These are phyloP conservation scores for Naganishia kalamii DNA, from an alignment of 768 basidiomycete species.

Conservation along the genomic window DNA sequence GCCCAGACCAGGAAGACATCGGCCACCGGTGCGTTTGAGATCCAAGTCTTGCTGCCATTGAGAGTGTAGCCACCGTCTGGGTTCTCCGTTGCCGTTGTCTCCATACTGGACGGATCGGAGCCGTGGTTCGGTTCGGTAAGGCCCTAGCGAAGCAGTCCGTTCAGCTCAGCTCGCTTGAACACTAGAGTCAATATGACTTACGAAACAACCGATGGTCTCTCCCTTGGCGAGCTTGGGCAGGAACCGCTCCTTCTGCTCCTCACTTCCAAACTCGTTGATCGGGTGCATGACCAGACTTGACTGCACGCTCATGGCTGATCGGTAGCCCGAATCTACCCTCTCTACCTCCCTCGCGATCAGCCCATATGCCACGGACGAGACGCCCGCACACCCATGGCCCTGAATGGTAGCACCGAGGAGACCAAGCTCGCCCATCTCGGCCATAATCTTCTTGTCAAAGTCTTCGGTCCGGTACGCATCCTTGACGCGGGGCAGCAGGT, in stretches of 20 bases:
- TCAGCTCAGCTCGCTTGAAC: background rate
- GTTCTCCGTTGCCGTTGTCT: constrained; percentile 76
- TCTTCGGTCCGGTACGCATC: constrained; percentile 85
- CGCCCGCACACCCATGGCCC: constrained; percentile 90
- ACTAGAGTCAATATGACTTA: constrained; percentile 50
- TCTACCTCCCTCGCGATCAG: constrained; percentile 90
- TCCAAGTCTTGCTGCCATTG: constrained; percentile 96
- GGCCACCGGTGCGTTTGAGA: constrained; percentile 87
- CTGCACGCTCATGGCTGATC: constrained; percentile 90
- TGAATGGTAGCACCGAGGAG: constrained; percentile 85
- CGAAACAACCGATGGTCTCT: constrained; percentile 86
- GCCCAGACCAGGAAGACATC: constrained; percentile 94
- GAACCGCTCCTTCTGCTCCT: constrained; percentile 84
- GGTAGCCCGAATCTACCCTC: constrained; percentile 91
- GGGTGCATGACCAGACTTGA: constrained; percentile 82
- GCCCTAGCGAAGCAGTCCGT: constrained; percentile 54
- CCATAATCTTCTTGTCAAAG: constrained; percentile 68
- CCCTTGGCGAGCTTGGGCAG: constrained; percentile 77
- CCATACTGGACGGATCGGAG: constrained; percentile 96
- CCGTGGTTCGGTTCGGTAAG: constrained; percentile 95
- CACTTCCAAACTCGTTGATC: constrained; percentile 64
- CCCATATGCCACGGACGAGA: constrained; percentile 85
- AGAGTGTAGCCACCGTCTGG: constrained; percentile 73
- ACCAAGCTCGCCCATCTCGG: constrained; percentile 88
- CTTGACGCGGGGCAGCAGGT: constrained; percentile 77